These are phyloP conservation scores for Arabis alpina DNA, from an alignment of 345 rosid genomes.

Conservation along the genomic window DNA sequence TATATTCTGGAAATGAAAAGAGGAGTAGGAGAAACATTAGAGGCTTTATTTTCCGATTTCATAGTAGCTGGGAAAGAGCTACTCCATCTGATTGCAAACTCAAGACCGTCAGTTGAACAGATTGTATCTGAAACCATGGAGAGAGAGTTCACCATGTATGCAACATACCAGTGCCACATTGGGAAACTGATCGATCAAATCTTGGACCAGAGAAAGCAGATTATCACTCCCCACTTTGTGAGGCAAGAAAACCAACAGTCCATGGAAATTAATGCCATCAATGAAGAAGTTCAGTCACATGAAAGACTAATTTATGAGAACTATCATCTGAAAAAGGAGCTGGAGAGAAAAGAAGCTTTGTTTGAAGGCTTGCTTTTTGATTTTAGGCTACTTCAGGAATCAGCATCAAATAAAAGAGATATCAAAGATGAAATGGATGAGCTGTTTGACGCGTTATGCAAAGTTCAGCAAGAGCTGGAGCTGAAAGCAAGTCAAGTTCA, in stretches of 20 bases:
- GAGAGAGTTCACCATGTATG: conserved; percentile 60
- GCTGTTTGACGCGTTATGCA: conserved; percentile 52
- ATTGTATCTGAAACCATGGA: conserved; percentile 55
- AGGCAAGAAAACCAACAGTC: conserved; percentile 35
- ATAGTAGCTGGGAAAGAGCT: conserved; percentile 56
- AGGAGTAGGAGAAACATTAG: conserved; percentile 58
- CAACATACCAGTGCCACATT: conserved; percentile 55
- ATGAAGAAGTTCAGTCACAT: conserved; percentile 39
- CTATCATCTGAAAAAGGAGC: conserved; percentile 62
- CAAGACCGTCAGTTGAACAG: conserved; percentile 63
- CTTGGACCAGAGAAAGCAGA: conserved; percentile 38
- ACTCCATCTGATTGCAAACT: conserved; percentile 45
- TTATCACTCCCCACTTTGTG: conserved; percentile 8
- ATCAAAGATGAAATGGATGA: conserved; percentile 75
- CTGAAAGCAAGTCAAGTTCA: conserved; percentile 67
- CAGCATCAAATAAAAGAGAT: conserved; percentile 71
- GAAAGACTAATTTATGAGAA: conserved; percentile 52
- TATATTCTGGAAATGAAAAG: conserved; percentile 61
- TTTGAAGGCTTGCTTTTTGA: conserved; percentile 90
- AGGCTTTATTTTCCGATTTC: conserved; percentile 53
- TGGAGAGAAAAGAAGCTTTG: conserved; percentile 77
- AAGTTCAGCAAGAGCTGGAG: conserved; percentile 63
- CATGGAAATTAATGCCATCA: conserved; percentile 24
- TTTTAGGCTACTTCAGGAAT: conserved; percentile 85
- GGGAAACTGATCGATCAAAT: conserved; percentile 47